Base-by-base conservation (phyloP, 1,284 basidiomycete genomes). In the Leccinum subfulvum region DNA sequence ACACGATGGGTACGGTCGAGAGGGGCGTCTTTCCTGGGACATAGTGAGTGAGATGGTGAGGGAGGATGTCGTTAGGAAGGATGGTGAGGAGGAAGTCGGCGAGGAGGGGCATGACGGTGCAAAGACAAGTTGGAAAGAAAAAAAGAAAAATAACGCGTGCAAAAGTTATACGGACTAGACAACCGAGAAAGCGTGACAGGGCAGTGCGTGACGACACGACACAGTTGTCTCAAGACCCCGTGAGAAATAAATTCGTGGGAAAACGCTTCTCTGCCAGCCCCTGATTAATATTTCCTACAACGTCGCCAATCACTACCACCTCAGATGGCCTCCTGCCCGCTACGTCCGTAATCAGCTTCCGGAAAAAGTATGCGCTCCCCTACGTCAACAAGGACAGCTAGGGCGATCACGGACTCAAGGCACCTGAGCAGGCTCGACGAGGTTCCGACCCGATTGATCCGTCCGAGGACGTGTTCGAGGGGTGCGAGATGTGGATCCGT, bases 1-100 rank as follows among this genome's bases (percentile, higher is more conserved):
- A 77, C 64, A 97, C 95, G 67, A 84, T 82, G 66, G 86, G 83
- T 62, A 85, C 79, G 10, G 93, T 97, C 59, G 92, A 95, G 62
- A 97, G 75, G 7, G 94, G 94, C 1, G 91, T 92, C 70, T 83
- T 77, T 26, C 90, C 91, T 49, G 80, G 81, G 62, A 91, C 83
- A 84, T 90, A 95, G 64, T 84, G 83, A 59, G 82, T 82, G 55
- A 90, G 77, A 70, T 91, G 78, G 58, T 73, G 75, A 9, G 92
- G 91, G 62, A 92, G 79, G 61, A 81, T 77, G 68, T 81, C 76
- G 63, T 78, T 67, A 62, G 86, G 85, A 68, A 84, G 76, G 73
- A 82, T 67, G 51, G 81, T 74, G 71, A 88, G 80, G 67, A 92
- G 79, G 71, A 89, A 78, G 77, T 91, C 87, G 71, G 92, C 89